Percentiles rank a stretch among this genome's conserved stretches.
phyloP scores from a whole-genome alignment of 1,284 basidiomycete genomes.

The Apiotrichum veenhuisii region DNA sequence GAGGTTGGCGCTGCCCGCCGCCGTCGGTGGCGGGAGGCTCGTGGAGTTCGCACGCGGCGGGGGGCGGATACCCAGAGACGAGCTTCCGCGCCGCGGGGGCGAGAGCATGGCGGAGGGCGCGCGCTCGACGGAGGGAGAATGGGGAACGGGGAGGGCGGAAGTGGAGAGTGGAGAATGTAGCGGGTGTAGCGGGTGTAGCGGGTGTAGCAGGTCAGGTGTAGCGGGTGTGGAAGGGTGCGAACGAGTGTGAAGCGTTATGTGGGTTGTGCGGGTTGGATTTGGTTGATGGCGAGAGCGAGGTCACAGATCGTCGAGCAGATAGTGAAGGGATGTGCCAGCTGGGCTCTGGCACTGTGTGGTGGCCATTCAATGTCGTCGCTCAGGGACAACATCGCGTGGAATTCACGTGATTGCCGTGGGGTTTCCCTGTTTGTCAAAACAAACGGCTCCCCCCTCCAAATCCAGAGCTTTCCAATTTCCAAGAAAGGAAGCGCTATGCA shows the following conservation, averaged over 20 bases:
- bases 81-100: not conserved
- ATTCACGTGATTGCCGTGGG: no score
- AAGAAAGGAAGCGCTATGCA: no score
- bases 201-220: no score
- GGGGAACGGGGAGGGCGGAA: conserved; percentile 10
- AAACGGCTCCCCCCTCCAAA: no score
- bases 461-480: no score
- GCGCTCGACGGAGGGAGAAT: conserved; percentile 35
- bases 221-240: not conserved
- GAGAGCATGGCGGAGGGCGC: conserved; percentile 15
- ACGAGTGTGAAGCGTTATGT: not conserved
- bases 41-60: not conserved
- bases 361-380: no score
- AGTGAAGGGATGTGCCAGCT: not conserved
- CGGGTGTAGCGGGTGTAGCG: no score
- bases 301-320: no score
- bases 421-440: no score
- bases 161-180: not conserved
- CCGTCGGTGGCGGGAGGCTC: not conserved
- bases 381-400: no score
- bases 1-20: not conserved
- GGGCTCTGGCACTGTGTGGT: no score
- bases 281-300: not conserved
- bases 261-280: not conserved
- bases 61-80: not conserved